A percentile compares a stretch with the other conserved stretches of the same genome.
phyloP scores from a whole-genome alignment of 371 early-diverging fungal genomes.

The Rhizopus sp. region DNA sequence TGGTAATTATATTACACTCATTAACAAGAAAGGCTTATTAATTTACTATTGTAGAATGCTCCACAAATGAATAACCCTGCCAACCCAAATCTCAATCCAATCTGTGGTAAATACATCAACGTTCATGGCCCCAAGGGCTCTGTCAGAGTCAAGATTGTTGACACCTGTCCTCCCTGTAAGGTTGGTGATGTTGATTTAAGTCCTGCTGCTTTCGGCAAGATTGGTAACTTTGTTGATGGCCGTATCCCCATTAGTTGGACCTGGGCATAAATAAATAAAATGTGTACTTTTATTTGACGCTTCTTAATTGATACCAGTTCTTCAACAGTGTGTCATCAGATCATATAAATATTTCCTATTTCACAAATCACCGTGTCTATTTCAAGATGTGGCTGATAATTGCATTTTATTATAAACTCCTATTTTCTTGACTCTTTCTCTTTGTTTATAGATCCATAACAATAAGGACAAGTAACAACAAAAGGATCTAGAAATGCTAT shows the following conservation, averaged over 20 bases:
- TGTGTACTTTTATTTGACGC: neutral
- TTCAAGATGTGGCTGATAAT: no score
- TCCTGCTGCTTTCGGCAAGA: slow-evolving; percentile 53
- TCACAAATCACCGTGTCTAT: no score
- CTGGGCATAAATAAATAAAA: slow-evolving; percentile 26
- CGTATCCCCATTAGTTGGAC: slow-evolving; percentile 52
- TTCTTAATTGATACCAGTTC: neutral
- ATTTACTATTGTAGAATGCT: slow-evolving; percentile 32
- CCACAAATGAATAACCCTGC: slow-evolving; percentile 41
- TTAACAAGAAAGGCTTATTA: neutral
- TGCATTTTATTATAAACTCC: no score
- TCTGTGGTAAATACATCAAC: slow-evolving; percentile 34
- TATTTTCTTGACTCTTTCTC: no score
- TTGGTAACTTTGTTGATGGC: slow-evolving; percentile 45
- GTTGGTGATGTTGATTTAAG: slow-evolving; percentile 47
- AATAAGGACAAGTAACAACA: no score
- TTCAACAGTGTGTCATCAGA: no score
- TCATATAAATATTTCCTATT: no score
- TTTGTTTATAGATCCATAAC: no score
- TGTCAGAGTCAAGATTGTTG: slow-evolving; percentile 43
- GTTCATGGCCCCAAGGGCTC: slow-evolving; percentile 44
- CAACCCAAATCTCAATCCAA: slow-evolving; percentile 43
- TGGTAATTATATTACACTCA: slow-evolving; percentile 25
- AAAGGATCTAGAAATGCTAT: no score
- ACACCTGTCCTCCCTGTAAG: slow-evolving; percentile 37